A percentile compares a stretch with the other conserved stretches of the same genome.
These are phyloP conservation scores for Setaria viridis DNA, from an alignment of 202 grass and related monocot genomes.

Conservation along the genomic window DNA sequence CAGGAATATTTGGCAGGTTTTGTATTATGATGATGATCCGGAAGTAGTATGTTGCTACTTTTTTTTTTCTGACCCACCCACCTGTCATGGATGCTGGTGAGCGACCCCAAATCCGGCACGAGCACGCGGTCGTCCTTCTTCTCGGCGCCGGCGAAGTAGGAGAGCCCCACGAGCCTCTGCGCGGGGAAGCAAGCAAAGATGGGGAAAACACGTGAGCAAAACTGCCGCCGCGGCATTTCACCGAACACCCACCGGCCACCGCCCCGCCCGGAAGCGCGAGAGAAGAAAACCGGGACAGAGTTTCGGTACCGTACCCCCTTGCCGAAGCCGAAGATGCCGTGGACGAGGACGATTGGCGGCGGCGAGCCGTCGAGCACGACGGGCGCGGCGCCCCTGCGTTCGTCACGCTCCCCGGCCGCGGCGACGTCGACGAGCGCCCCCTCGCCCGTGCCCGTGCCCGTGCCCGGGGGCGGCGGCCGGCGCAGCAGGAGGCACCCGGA, in stretches of 20 bases:
- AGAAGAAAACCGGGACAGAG: not conserved
- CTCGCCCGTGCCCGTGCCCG: not conserved
- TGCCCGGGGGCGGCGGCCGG: not conserved
- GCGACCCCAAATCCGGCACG: conserved; percentile 97
- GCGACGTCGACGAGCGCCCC: conserved; percentile 57
- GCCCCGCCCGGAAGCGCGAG: not conserved
- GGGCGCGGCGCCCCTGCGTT: conserved; percentile 44
- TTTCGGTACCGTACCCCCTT: conserved; percentile 70
- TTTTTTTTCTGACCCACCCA: conserved; percentile 33
- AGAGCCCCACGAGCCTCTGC: conserved; percentile 92
- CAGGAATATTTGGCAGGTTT: not conserved
- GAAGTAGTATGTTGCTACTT: not conserved
- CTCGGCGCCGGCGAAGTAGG: conserved; percentile 98
- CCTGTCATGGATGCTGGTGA: conserved; percentile 99
- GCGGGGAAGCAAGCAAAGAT: not conserved
- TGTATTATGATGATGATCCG: not conserved
- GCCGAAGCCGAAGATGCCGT: conserved; percentile 98
- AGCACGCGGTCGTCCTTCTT: conserved; percentile 97
- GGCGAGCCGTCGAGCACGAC: conserved; percentile 70
- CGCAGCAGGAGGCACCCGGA: conserved; percentile 51
- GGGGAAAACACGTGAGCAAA: not conserved
- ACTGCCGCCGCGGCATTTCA: conserved; percentile 38
- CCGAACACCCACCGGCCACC: conserved; percentile 26
- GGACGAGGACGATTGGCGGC: conserved; percentile 92
- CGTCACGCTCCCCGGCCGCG: conserved; percentile 44